Conservation (phyloP, 441 rosid species). For the Lagerstroemia fauriei region DNA sequence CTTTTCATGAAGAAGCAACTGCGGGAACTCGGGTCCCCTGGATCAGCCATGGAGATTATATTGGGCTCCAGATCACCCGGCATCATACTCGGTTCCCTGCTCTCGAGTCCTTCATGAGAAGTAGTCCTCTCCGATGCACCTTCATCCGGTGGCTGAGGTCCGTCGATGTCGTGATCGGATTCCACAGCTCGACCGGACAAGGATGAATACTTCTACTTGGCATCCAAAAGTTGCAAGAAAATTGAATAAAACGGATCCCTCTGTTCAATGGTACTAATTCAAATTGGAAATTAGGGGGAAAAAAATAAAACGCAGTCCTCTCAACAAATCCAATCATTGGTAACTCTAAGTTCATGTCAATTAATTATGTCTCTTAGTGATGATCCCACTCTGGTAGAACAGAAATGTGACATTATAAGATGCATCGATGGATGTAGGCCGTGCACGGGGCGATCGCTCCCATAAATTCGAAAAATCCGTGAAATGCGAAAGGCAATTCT, state of each 20-base stretch:
- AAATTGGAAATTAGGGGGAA: background rate
- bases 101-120: background rate
- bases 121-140: background rate
- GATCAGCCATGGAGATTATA: background rate
- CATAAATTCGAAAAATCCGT: no score
- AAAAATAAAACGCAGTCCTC: no score
- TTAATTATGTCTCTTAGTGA: no score
- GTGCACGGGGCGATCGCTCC: no score
- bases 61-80: background rate
- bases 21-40: background rate
- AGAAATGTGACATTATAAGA: no score
- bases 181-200: background rate
- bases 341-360: no score
- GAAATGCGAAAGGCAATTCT: background rate
- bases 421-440: no score
- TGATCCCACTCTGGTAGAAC: no score
- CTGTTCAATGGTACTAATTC: background rate
- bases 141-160: background rate
- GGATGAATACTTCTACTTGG: background rate
- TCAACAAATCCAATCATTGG: no score
- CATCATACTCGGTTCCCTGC: background rate
- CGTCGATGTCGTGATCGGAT: background rate
- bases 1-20: background rate
- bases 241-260: no score
- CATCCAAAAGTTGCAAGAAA: background rate